phyloP scores from a whole-genome alignment of 257 asterid genomes.

The Scutellaria baicalensis region DNA sequence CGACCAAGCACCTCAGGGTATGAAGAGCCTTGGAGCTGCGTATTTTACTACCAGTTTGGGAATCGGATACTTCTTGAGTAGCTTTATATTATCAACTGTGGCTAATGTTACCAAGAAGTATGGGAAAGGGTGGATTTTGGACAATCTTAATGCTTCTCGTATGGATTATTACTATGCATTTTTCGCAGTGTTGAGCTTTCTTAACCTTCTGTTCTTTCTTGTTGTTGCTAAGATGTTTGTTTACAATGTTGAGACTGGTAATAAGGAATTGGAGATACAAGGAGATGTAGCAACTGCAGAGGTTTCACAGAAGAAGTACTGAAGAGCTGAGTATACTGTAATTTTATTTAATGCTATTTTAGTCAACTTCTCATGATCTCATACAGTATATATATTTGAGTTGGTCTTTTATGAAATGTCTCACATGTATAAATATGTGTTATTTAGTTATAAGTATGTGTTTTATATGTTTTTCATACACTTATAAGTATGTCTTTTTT shows the following conservation, averaged over 20 bases:
- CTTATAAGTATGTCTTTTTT: too few relatives aligned
- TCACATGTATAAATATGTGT: too few relatives aligned
- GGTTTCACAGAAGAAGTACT: not conserved
- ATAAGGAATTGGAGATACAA: conserved; percentile 2
- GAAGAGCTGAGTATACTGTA: too few relatives aligned
- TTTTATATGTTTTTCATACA: too few relatives aligned
- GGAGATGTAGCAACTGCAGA: not conserved
- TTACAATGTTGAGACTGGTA: conserved; percentile 25
- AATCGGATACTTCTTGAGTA: conserved; percentile 53
- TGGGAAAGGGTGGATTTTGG: conserved; percentile 65
- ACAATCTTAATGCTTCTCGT: conserved; percentile 52
- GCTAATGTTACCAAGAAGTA: conserved; percentile 36
- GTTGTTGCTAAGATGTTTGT: conserved; percentile 40
- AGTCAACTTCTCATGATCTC: too few relatives aligned
- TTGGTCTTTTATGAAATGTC: too few relatives aligned
- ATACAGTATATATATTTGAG: too few relatives aligned
- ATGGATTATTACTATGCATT: conserved; percentile 63
- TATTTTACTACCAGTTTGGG: conserved; percentile 65
- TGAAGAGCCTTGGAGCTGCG: too few relatives aligned
- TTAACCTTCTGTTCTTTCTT: too few relatives aligned
- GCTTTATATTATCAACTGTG: conserved; percentile 52
- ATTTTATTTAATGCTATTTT: too few relatives aligned
- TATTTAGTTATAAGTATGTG: too few relatives aligned
- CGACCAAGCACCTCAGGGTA: too few relatives aligned
- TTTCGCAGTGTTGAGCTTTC: conserved; percentile 31